Percentiles rank a stretch among this genome's conserved stretches.
These are phyloP conservation scores for Scutellaria barbata DNA, from an alignment of 257 asterid genomes.

Conservation along the genomic window DNA sequence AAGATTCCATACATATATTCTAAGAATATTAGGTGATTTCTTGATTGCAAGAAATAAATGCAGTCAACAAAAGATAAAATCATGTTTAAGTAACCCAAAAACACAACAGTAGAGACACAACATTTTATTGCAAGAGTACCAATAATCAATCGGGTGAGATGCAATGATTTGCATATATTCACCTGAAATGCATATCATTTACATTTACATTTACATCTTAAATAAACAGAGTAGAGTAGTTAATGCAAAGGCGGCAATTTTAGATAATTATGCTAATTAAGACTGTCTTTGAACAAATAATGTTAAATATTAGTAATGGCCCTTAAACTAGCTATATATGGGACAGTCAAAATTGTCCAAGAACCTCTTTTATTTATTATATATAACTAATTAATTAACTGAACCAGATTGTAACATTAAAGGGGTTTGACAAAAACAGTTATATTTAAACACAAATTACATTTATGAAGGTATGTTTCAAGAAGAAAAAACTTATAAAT, in stretches of 20 bases:
- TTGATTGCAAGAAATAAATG: conserved; percentile 18
- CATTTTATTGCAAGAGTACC: too few relatives aligned
- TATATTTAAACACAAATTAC: too few relatives aligned
- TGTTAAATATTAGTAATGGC: not conserved
- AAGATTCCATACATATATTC: too few relatives aligned
- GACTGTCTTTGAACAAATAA: not conserved
- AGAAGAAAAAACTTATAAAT: too few relatives aligned
- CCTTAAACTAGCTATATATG: not conserved
- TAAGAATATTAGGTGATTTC: too few relatives aligned
- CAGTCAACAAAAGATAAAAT: conserved; percentile 32
- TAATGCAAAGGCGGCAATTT: conserved; percentile 20
- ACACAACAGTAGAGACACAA: not conserved
- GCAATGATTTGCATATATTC: too few relatives aligned
- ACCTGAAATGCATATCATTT: not conserved
- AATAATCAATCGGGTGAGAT: too few relatives aligned
- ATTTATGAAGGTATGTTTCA: too few relatives aligned
- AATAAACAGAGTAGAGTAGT: conserved; percentile 1
- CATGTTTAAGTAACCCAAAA: conserved; percentile 22
- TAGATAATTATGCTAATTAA: not conserved
- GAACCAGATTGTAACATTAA: too few relatives aligned
- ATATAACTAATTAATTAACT: not conserved
- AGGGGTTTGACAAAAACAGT: too few relatives aligned
- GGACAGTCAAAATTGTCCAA: conserved; percentile 1
- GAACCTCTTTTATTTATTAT: not conserved
- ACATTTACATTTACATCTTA: not conserved